Evolutionary conservation across 192 early-diverging fungal species (phyloP).

Genomic region (Haplosporangium gracile): DNA sequence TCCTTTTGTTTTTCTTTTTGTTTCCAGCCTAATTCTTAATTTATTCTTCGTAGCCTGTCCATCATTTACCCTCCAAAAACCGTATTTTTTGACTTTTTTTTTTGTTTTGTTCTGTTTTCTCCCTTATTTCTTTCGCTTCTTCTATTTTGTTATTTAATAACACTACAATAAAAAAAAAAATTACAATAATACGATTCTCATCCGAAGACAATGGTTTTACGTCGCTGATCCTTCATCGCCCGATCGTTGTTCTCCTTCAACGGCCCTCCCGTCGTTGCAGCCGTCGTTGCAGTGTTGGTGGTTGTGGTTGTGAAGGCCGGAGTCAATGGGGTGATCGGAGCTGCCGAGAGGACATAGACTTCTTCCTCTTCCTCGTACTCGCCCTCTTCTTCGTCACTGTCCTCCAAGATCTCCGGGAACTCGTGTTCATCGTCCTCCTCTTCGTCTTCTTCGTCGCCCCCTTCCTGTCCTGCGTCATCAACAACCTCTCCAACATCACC

Average conservation of each 20-base stretch:
- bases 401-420: conserved; percentile 40
- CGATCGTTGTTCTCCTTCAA: conserved; percentile 10
- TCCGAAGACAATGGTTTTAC: conserved; percentile 42
- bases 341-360: conserved; percentile 3
- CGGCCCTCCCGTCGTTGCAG: neutral
- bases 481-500: neutral
- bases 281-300: neutral
- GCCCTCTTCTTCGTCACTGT: conserved; percentile 32
- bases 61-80: neutral
- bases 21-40: neutral
- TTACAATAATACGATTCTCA: conserved; percentile 3
- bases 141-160: neutral
- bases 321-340: neutral
- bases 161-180: neutral
- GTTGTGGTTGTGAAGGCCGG: neutral
- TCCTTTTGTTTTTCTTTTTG: neutral
- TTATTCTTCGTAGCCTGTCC: neutral
- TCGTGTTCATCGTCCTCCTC: conserved; percentile 22
- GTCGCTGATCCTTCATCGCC: conserved; percentile 17
- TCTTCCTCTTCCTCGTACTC: conserved; percentile 21
- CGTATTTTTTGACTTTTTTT: neutral
- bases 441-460: neutral
- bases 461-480: neutral
- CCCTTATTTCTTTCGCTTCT: neutral
- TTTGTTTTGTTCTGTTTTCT: neutral